These are phyloP conservation scores for Umbelopsis sp. DNA, from an alignment of 192 early-diverging fungal species.

Conservation along the genomic window DNA sequence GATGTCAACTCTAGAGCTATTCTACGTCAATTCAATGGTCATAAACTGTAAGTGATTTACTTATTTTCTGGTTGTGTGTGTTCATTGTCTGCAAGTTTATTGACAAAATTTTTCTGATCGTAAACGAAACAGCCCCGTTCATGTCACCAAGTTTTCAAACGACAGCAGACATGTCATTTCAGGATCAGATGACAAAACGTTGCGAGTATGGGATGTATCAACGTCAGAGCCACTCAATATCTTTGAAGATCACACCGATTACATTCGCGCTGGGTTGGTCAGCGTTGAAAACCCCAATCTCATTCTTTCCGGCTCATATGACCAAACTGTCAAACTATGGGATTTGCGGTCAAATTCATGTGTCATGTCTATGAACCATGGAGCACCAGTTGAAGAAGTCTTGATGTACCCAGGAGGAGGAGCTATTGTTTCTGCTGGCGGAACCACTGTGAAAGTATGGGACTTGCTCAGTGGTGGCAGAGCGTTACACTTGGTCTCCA, in stretches of 20 bases:
- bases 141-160: constrained; percentile 78
- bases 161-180: constrained; percentile 83
- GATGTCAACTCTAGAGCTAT: constrained; percentile 68
- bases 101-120: too few relatives aligned
- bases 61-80: neutral
- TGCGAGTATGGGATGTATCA: constrained; percentile 94
- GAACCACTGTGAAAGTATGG: constrained; percentile 84
- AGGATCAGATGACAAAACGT: constrained; percentile 90
- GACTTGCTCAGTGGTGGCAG: constrained; percentile 84
- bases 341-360: constrained; percentile 79
- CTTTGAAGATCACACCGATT: constrained; percentile 89
- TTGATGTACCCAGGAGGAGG: constrained; percentile 83
- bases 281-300: constrained; percentile 78
- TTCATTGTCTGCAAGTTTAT: too few relatives aligned
- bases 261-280: constrained; percentile 80
- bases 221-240: constrained; percentile 65
- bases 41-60: constrained; percentile 51
- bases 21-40: constrained; percentile 61
- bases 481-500: constrained; percentile 73
- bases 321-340: constrained; percentile 93
- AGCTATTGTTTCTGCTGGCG: constrained; percentile 76
- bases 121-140: constrained; percentile 70
- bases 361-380: constrained; percentile 78
- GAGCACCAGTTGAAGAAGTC: constrained; percentile 86
- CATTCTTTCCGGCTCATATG: constrained; percentile 89